Percentiles rank a stretch among this genome's conserved stretches.
Evolutionary conservation across 768 basidiomycete genomes (phyloP).

Genomic region (Boletus patriciae): DNA sequence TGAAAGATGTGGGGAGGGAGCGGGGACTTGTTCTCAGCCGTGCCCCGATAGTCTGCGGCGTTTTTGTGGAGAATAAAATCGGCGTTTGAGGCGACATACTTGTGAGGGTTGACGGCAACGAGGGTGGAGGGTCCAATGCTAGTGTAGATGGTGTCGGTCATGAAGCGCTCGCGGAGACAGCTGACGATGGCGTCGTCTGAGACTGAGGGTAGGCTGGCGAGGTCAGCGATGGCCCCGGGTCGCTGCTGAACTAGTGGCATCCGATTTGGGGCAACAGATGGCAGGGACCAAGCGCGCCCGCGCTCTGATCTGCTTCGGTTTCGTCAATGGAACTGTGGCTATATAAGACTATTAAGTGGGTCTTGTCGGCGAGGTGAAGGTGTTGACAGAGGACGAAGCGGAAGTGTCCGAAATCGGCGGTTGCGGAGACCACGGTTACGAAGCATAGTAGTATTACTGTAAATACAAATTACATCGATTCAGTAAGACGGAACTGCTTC

Average conservation of each 20-base stretch:
- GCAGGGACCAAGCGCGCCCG: too few species aligned
- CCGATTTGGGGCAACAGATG: too few species aligned
- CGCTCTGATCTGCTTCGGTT: too few species aligned
- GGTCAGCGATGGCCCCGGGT: slow-evolving; percentile 71
- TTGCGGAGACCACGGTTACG: too few species aligned
- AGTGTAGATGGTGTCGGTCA: slow-evolving; percentile 82
- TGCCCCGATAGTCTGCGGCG: slow-evolving; percentile 80
- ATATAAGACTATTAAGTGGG: too few species aligned
- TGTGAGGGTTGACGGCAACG: slow-evolving; percentile 91
- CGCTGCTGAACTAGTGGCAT: slow-evolving; percentile 47
- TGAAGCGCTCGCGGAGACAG: slow-evolving; percentile 83
- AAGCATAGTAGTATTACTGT: too few species aligned
- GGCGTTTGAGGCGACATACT: slow-evolving; percentile 82
- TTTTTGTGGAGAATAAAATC: slow-evolving; percentile 86
- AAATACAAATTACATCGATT: too few species aligned
- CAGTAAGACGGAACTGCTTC: too few species aligned
- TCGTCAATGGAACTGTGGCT: too few species aligned
- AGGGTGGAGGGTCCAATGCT: slow-evolving; percentile 66
- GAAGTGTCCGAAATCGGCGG: too few species aligned
- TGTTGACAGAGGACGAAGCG: too few species aligned
- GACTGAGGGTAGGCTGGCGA: slow-evolving; percentile 61
- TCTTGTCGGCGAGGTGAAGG: too few species aligned
- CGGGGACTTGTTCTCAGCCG: slow-evolving; percentile 55
- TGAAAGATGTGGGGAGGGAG: slow-evolving; percentile 91
- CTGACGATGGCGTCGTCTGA: slow-evolving; percentile 85